A percentile compares a stretch with the other conserved stretches of the same genome.
phyloP scores from a whole-genome alignment of 345 rosid genomes.

The Kandelia obovata region DNA sequence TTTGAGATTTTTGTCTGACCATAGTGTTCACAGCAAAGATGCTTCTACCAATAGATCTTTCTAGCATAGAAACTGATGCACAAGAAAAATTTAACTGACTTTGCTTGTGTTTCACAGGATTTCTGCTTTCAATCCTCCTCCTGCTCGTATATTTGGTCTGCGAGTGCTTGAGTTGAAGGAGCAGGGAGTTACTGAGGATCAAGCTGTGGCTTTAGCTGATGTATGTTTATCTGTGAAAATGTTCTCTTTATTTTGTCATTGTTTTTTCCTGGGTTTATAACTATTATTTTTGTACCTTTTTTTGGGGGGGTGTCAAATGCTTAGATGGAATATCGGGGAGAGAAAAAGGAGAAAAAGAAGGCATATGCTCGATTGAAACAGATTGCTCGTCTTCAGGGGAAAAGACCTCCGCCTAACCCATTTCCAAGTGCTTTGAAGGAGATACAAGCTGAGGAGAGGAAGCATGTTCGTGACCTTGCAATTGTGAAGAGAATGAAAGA shows the following conservation, averaged over 20 bases:
- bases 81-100: background rate
- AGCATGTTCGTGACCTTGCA: slow-evolving; percentile 39
- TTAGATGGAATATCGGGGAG: slow-evolving; percentile 70
- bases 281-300: background rate
- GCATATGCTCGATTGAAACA: slow-evolving; percentile 67
- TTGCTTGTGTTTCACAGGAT: slow-evolving; percentile 42
- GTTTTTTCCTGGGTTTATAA: background rate
- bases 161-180: slow-evolving; percentile 78
- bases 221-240: slow-evolving; percentile 29
- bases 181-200: slow-evolving; percentile 65
- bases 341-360: slow-evolving; percentile 59
- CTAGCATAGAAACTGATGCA: background rate
- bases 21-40: background rate
- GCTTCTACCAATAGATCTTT: background rate
- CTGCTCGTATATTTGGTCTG: slow-evolving; percentile 65
- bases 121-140: slow-evolving; percentile 58
- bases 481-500: slow-evolving; percentile 58
- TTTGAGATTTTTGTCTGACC: background rate
- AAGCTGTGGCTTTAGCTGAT: slow-evolving; percentile 75
- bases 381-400: slow-evolving; percentile 60
- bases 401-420: slow-evolving; percentile 75
- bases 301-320: background rate
- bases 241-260: background rate
- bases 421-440: slow-evolving; percentile 63
- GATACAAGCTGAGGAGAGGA: slow-evolving; percentile 53